These are phyloP conservation scores for Meyerozyma guilliermondii DNA, from an alignment of 1,139 yeast species.

Conservation along the genomic window DNA sequence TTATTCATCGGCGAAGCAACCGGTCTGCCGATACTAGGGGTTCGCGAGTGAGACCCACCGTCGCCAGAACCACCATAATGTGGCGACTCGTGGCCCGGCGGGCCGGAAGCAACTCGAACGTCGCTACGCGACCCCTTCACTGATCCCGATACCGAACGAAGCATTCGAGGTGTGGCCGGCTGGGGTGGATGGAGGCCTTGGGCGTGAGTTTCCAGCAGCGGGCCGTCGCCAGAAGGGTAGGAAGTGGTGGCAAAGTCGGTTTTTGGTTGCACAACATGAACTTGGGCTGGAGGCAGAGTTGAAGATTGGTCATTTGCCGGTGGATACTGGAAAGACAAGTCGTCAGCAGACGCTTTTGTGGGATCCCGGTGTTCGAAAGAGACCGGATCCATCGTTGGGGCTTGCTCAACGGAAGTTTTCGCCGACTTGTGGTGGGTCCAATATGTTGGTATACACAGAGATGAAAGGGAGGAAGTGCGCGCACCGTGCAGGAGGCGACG, in stretches of 20 bases:
- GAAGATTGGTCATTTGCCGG: background rate
- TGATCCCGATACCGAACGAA: conserved; percentile 49
- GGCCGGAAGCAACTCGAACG: conserved; percentile 10
- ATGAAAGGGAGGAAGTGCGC: background rate
- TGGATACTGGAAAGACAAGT: background rate
- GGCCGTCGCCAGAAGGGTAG: background rate
- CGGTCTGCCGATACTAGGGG: conserved; percentile 13
- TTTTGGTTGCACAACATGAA: background rate
- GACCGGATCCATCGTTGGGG: conserved; percentile 1
- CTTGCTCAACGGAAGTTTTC: background rate
- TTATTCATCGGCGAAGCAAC: conserved; percentile 10
- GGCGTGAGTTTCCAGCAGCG: background rate
- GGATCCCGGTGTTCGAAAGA: conserved; percentile 1
- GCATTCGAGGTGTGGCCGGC: conserved; percentile 80
- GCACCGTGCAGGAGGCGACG: background rate
- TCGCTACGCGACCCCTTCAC: conserved; percentile 19
- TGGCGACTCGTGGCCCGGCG: conserved; percentile 11
- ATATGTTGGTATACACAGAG: background rate
- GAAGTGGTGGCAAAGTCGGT: background rate
- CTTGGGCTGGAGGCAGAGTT: background rate
- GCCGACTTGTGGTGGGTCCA: background rate
- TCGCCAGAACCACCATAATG: conserved; percentile 11
- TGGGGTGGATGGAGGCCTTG: conserved; percentile 18
- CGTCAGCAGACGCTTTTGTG: background rate
- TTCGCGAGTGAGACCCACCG: conserved; percentile 15